These are phyloP conservation scores for Fraxinus pennsylvanica DNA, from an alignment of 257 asterid genomes.

Conservation along the genomic window DNA sequence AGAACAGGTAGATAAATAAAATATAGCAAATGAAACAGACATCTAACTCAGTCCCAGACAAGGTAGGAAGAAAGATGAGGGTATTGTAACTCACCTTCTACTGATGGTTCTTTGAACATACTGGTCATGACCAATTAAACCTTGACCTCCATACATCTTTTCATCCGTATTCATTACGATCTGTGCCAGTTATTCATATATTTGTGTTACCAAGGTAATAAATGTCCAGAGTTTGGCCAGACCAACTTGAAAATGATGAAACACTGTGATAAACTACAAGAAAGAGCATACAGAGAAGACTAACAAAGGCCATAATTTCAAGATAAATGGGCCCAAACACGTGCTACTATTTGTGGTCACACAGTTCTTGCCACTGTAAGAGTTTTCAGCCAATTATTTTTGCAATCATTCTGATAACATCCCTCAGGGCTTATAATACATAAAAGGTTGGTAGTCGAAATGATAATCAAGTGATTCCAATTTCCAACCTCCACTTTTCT, in stretches of 20 bases:
- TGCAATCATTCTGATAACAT: neutral
- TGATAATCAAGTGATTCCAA: neutral
- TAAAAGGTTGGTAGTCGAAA: neutral
- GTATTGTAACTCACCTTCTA: constrained; percentile 50
- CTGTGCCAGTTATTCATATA: constrained; percentile 40
- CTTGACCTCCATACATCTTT: constrained; percentile 77
- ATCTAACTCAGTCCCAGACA: neutral
- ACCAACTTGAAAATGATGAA: constrained; percentile 1
- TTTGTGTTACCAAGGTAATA: constrained; percentile 18
- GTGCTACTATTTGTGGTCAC: neutral
- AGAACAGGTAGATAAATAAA: constrained; percentile 6
- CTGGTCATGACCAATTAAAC: constrained; percentile 51
- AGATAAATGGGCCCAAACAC: neutral
- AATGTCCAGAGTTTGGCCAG: neutral
- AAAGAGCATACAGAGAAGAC: constrained; percentile 6
- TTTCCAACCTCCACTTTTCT: neutral
- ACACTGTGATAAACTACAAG: neutral
- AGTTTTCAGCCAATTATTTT: neutral
- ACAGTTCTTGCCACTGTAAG: neutral
- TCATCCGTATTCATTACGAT: constrained; percentile 80
- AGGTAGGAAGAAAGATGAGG: constrained; percentile 13
- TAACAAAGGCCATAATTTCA: neutral
- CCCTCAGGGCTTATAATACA: neutral
- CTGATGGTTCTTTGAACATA: constrained; percentile 65
- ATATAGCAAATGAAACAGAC: constrained; percentile 3